These are phyloP conservation scores for Anethum foeniculum DNA, from an alignment of 140 eudicot genomes.

Conservation along the genomic window DNA sequence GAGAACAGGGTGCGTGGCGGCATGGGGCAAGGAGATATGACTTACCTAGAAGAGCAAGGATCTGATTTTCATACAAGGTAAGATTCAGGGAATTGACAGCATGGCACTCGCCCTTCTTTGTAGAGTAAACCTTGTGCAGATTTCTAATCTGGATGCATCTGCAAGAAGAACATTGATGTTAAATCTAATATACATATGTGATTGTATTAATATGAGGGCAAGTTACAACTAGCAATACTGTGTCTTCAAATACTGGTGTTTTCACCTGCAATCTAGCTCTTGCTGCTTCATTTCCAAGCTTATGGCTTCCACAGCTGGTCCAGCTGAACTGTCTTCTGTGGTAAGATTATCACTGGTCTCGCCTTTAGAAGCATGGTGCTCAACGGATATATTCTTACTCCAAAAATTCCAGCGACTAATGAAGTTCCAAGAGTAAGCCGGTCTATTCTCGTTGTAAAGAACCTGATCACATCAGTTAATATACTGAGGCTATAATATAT, in stretches of 20 bases:
- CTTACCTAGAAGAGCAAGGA: slow-evolving; percentile 92
- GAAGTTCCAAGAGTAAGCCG: slow-evolving; percentile 47
- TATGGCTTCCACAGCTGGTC: slow-evolving; percentile 59
- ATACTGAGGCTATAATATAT: not conserved
- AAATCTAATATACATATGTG: not conserved
- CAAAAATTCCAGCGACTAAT: slow-evolving; percentile 33
- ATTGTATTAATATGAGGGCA: not conserved
- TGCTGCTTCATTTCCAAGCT: slow-evolving; percentile 98
- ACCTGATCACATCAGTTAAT: slow-evolving; percentile 39
- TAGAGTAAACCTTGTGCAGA: slow-evolving; percentile 65
- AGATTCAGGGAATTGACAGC: slow-evolving; percentile 91
- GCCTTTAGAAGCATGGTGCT: slow-evolving; percentile 26
- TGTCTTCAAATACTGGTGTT: slow-evolving; percentile 6
- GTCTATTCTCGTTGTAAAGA: slow-evolving; percentile 59
- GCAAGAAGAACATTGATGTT: slow-evolving; percentile 20
- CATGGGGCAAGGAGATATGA: slow-evolving; percentile 1
- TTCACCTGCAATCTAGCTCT: slow-evolving; percentile 85
- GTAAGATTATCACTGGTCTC: slow-evolving; percentile 18
- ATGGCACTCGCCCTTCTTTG: slow-evolving; percentile 77
- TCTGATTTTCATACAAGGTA: slow-evolving; percentile 88
- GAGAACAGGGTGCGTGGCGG: not conserved
- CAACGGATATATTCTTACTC: slow-evolving; percentile 32
- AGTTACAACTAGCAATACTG: not conserved
- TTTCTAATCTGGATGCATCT: slow-evolving; percentile 94
- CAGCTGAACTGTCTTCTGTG: slow-evolving; percentile 32